A percentile compares a stretch with the other conserved stretches of the same genome.
Evolutionary conservation across 441 rosid species (phyloP).

Genomic region (Arabidopsis lyrata): DNA sequence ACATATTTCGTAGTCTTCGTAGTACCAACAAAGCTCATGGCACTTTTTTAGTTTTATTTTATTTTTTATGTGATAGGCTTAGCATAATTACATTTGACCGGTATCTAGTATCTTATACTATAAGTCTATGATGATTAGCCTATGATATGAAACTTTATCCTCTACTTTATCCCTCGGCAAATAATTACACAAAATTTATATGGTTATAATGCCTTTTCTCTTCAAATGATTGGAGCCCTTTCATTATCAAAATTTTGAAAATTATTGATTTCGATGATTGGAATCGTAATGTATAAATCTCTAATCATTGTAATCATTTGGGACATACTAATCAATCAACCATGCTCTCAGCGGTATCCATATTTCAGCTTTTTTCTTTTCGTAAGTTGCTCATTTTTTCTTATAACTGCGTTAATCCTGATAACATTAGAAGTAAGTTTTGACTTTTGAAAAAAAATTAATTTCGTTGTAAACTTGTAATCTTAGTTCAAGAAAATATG

Average conservation of each 20-base stretch:
- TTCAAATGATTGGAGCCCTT: conserved; percentile 38
- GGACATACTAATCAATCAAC: background rate
- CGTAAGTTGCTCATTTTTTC: background rate
- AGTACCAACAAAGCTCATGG: conserved; percentile 42
- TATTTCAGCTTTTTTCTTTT: background rate
- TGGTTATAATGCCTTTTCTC: conserved; percentile 24
- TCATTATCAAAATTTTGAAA: background rate
- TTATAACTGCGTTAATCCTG: background rate
- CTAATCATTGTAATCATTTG: conserved; percentile 33
- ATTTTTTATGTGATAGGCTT: conserved; percentile 9
- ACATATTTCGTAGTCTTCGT: conserved; percentile 30
- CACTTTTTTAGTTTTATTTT: background rate
- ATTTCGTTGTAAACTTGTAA: background rate
- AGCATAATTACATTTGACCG: conserved; percentile 39
- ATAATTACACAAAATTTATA: conserved; percentile 27
- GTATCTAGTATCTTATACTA: conserved; percentile 36
- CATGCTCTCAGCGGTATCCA: background rate
- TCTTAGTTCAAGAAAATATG: background rate
- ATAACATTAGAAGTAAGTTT: background rate
- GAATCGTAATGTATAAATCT: conserved; percentile 11
- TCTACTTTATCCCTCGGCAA: conserved; percentile 21
- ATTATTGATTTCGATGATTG: conserved; percentile 33
- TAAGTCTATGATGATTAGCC: conserved; percentile 24
- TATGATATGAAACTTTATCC: conserved; percentile 36
- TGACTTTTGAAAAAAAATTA: background rate